phyloP scores from a whole-genome alignment of 208 protist species.

The Leishmania martiniquensis region DNA sequence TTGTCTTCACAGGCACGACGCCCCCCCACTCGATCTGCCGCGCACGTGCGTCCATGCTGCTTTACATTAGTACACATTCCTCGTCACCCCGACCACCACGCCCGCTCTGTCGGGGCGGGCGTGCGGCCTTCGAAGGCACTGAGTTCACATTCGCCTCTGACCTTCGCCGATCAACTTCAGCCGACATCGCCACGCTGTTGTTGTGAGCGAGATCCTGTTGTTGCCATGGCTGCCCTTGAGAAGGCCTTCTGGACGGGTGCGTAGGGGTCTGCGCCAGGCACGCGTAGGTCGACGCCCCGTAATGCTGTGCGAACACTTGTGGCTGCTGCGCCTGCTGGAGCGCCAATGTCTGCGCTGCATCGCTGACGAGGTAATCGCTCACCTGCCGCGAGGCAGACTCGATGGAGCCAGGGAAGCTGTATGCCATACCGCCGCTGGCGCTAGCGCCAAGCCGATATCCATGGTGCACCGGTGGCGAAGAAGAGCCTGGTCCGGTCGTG shows the following conservation, averaged over 20 bases:
- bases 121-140: not conserved
- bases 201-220: constrained; percentile 16
- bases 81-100: constrained; percentile 11
- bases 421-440: too few relatives aligned
- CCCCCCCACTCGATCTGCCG: not conserved
- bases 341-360: not conserved
- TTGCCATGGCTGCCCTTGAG: constrained; percentile 3
- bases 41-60: not conserved
- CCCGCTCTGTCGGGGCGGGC: constrained; percentile 4
- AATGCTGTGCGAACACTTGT: not conserved
- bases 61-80: constrained; percentile 20
- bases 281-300: not conserved
- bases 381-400: constrained; percentile 1
- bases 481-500: not conserved
- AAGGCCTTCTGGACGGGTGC: not conserved
- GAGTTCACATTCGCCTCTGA: not conserved
- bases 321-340: not conserved
- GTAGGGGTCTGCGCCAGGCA: not conserved
- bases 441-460: not conserved
- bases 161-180: not conserved
- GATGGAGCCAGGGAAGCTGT: not conserved
- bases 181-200: not conserved
- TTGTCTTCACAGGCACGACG: not conserved
- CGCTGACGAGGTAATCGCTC: constrained; percentile 1
- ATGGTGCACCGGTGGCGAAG: not conserved